Conservation (phyloP, 2,329 filamentous ascomycete species). For the Monilinia laxa region DNA sequence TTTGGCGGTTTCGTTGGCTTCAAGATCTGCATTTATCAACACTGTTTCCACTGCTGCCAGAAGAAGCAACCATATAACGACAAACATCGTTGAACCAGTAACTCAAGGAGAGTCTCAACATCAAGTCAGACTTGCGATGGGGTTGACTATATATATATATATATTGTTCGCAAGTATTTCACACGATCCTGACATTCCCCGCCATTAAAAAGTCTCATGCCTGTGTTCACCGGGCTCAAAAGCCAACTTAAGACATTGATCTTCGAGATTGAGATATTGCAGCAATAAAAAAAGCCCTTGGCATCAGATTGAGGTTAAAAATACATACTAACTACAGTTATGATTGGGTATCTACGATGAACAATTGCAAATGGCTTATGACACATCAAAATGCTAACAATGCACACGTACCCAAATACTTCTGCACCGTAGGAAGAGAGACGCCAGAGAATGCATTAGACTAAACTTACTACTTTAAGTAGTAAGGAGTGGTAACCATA, state of each 20-base stretch:
- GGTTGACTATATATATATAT: slow-evolving; percentile 7
- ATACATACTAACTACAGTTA: background rate
- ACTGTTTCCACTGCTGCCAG: background rate
- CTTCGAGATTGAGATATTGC: background rate
- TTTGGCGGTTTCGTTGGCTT: background rate
- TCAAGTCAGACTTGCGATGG: background rate
- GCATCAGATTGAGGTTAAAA: background rate
- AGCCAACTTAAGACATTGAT: slow-evolving; percentile 16
- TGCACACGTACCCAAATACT: background rate
- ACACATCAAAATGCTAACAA: background rate
- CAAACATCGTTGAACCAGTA: slow-evolving; percentile 8
- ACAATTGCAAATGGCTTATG: background rate
- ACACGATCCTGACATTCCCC: slow-evolving; percentile 2
- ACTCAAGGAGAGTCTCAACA: background rate
- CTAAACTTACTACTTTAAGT: background rate
- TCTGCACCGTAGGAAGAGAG: background rate
- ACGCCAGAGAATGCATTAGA: background rate
- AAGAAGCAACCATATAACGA: background rate
- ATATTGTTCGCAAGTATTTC: background rate
- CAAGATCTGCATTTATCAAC: background rate
- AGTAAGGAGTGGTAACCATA: background rate
- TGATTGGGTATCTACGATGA: background rate
- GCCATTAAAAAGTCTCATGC: slow-evolving; percentile 1
- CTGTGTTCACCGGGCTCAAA: background rate
- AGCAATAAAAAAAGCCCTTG: slow-evolving; percentile 8